phyloP scores from a whole-genome alignment of 176 grass and related monocot genomes.

The Aegilops longissima region DNA sequence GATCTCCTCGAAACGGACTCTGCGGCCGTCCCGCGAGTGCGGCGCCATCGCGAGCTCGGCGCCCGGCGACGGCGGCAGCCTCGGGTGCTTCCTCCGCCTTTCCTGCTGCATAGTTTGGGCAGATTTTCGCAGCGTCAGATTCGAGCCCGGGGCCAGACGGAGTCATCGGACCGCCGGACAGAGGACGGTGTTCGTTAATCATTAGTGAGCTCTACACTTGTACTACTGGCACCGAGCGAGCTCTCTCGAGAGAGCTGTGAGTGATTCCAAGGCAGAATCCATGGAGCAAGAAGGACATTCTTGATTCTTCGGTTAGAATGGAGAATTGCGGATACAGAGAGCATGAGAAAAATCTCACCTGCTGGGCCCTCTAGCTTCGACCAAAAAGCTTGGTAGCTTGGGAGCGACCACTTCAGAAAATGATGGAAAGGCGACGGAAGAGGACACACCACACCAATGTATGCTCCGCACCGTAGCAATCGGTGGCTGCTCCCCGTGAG shows the following conservation, averaged over 20 bases:
- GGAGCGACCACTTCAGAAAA: background rate
- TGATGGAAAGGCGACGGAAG: background rate
- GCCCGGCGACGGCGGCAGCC: background rate
- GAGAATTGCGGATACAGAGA: background rate
- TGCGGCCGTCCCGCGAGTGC: background rate
- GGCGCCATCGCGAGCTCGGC: slow-evolving; percentile 34
- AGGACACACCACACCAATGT: background rate
- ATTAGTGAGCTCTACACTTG: background rate
- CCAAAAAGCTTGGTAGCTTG: background rate
- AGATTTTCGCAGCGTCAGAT: slow-evolving; percentile 41
- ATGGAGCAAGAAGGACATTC: slow-evolving; percentile 1
- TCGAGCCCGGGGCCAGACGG: background rate
- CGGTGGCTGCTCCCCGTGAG: background rate
- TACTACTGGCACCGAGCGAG: background rate
- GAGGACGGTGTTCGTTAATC: background rate
- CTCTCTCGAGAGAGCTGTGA: background rate
- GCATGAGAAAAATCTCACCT: background rate
- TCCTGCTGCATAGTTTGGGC: slow-evolving; percentile 36
- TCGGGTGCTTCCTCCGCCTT: slow-evolving; percentile 27
- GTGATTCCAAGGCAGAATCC: slow-evolving; percentile 19
- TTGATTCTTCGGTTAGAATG: background rate
- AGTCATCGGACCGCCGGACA: background rate
- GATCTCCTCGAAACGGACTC: slow-evolving; percentile 1
- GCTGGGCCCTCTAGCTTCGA: background rate
- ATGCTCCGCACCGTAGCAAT: background rate